A percentile compares a stretch with the other conserved stretches of the same genome.
phyloP scores from a whole-genome alignment of 345 rosid genomes.

The Eucalyptus pauciflora region DNA sequence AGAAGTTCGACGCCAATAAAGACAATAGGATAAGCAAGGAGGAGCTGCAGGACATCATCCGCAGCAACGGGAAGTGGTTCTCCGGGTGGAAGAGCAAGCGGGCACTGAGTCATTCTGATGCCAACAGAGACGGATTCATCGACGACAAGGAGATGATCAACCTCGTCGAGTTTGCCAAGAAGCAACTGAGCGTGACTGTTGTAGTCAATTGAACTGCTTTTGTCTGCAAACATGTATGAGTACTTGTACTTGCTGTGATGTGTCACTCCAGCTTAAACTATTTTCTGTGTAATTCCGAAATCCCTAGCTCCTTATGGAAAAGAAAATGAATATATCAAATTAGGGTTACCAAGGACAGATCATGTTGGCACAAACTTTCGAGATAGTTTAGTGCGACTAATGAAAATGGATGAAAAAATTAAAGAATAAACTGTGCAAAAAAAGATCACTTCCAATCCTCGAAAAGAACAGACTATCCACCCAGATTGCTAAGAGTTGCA shows the following conservation, averaged over 20 bases:
- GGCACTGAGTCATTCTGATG: not conserved
- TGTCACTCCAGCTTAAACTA: not conserved
- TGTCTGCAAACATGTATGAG: not conserved
- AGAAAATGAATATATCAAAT: not conserved
- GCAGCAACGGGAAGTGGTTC: not conserved
- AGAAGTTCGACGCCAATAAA: constrained; percentile 2
- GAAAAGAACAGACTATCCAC: not conserved
- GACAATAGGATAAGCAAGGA: constrained; percentile 11
- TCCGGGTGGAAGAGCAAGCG: not conserved
- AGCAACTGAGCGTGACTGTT: not conserved
- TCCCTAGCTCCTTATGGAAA: not conserved
- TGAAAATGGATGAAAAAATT: not conserved
- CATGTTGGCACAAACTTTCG: not conserved
- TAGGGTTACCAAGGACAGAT: not conserved
- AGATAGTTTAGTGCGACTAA: not conserved
- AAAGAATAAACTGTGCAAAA: not conserved
- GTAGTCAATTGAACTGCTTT: not conserved
- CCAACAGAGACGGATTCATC: constrained; percentile 4
- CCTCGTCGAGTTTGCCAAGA: constrained; percentile 8
- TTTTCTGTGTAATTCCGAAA: not conserved
- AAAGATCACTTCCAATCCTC: not conserved
- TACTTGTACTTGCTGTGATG: not conserved
- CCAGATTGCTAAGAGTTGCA: not conserved
- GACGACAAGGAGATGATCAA: not conserved
- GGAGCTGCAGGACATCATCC: constrained; percentile 17